Conservation (phyloP, 2,329 filamentous ascomycete genomes). For the Ophiostoma perfectum region DNA sequence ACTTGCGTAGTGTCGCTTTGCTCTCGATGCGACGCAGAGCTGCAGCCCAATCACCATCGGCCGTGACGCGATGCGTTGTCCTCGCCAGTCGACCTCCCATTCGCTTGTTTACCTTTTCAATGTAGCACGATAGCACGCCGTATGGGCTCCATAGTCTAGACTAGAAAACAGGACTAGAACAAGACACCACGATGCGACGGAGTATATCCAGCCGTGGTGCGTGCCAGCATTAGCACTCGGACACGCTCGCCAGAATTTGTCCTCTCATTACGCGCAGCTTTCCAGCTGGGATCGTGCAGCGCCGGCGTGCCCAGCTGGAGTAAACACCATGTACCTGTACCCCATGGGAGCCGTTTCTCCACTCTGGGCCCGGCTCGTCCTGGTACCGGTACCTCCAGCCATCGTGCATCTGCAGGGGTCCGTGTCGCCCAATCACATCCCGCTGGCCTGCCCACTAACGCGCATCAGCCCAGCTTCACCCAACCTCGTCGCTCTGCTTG, state of each 20-base stretch:
- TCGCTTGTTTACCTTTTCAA: neutral
- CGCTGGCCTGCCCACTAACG: conserved; percentile 11
- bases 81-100: neutral
- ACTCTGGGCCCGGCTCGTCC: neutral
- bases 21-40: neutral
- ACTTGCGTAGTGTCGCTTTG: neutral
- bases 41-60: neutral
- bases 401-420: conserved; percentile 12
- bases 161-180: neutral
- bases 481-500: conserved; percentile 7
- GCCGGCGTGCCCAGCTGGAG: neutral
- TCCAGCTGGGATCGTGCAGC: conserved; percentile 16
- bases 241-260: neutral
- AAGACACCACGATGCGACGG: neutral
- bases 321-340: neutral
- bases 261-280: conserved; percentile 13
- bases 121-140: neutral
- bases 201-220: neutral
- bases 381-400: neutral
- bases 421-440: neutral
- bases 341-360: neutral
- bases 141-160: neutral
- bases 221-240: neutral
- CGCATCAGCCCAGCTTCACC: conserved; percentile 19
- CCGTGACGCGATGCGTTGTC: conserved; percentile 14